These are phyloP conservation scores for Dysphania ambrosioides DNA, from an alignment of 148 eudicot species.

Conservation along the genomic window DNA sequence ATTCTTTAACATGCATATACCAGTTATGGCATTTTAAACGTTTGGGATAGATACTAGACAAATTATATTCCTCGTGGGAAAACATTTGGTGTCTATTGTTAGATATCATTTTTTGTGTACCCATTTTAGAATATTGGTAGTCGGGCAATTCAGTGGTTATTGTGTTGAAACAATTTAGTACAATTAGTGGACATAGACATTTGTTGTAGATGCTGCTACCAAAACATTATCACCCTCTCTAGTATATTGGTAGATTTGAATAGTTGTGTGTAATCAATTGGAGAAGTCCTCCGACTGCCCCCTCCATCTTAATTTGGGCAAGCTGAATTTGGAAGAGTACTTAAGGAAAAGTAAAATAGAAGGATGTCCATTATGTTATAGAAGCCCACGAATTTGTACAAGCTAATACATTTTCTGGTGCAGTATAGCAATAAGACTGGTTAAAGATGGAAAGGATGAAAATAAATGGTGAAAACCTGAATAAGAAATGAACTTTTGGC, in stretches of 20 bases:
- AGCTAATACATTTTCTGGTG: no score
- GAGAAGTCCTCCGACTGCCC: no score
- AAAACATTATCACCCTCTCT: background rate
- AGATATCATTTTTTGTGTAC: background rate
- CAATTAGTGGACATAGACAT: background rate
- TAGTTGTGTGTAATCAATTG: no score
- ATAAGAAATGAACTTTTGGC: background rate
- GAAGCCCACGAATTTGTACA: no score
- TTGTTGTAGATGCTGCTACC: no score
- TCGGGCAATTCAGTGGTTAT: no score
- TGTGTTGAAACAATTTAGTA: no score
- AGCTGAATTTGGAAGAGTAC: no score
- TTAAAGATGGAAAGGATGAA: background rate
- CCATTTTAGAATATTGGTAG: background rate
- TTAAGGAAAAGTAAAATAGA: no score
- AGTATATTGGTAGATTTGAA: no score
- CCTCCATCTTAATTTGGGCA: no score
- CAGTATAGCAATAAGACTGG: background rate
- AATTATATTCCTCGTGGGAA: background rate
- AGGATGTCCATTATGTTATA: no score
- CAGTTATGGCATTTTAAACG: constrained; percentile 12
- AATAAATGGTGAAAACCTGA: background rate
- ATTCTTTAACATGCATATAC: constrained; percentile 17
- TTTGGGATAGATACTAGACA: background rate
- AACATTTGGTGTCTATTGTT: background rate